Percentiles rank a stretch among this genome's conserved stretches.
Conservation (phyloP, 23 red algal genomes). For the Gracilaria gracilis region DNA sequence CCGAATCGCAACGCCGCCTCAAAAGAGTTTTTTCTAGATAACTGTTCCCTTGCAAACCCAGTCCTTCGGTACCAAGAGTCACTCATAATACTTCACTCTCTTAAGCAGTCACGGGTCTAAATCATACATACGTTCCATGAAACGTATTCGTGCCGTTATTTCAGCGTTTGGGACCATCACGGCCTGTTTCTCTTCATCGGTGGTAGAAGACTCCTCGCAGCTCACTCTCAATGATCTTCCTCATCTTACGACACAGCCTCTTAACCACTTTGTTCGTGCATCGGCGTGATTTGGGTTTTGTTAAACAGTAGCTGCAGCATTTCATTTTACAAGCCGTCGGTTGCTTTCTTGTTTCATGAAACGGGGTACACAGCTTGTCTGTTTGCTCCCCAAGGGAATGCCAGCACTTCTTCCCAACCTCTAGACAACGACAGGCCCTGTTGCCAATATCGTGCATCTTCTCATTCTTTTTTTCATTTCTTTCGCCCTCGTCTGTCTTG, state of each 20-base stretch:
- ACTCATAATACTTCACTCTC: no score
- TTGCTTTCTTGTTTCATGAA: background rate
- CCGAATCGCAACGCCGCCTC: no score
- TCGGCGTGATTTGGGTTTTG: constrained; percentile 14
- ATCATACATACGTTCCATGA: no score
- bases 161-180: no score
- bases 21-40: no score
- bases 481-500: background rate
- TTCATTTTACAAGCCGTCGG: constrained; percentile 31
- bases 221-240: background rate
- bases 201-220: background rate
- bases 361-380: constrained; percentile 17
- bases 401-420: constrained; percentile 54
- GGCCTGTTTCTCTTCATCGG: no score
- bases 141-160: no score
- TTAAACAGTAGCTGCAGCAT: constrained; percentile 44
- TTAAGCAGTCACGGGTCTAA: no score
- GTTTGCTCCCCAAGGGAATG: constrained; percentile 32
- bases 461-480: background rate
- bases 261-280: constrained; percentile 33
- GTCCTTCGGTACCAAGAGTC: no score
- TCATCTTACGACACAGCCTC: constrained; percentile 11
- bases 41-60: no score
- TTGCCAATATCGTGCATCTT: background rate
- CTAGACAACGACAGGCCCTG: constrained; percentile 44